Conservation (phyloP, 305 asterid species). For the Petunia hybrid region DNA sequence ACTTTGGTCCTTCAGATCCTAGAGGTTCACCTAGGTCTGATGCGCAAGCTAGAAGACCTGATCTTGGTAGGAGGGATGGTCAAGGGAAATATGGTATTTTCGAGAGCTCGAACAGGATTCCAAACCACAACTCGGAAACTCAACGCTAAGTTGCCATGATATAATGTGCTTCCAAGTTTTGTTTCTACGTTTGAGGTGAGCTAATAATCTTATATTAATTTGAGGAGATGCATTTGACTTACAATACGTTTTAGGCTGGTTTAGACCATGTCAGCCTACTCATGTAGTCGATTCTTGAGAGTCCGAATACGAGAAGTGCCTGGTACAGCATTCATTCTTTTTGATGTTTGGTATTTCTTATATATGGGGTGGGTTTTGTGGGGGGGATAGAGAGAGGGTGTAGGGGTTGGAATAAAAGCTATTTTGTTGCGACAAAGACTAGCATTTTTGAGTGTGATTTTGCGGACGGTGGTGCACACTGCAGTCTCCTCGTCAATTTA, state of each 20-base stretch:
- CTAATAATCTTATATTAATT: constrained; percentile 3
- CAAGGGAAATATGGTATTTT: constrained; percentile 38
- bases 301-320: not conserved
- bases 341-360: not conserved
- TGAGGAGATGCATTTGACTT: not conserved
- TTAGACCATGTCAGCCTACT: constrained; percentile 11
- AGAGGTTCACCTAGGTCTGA: constrained; percentile 25
- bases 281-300: not conserved
- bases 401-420: not conserved
- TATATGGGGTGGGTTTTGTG: not conserved
- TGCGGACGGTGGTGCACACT: constrained; percentile 1
- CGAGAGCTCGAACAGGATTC: constrained; percentile 6
- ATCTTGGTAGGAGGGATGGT: constrained; percentile 29
- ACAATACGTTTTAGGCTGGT: constrained; percentile 8
- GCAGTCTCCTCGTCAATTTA: not conserved
- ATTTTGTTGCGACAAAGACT: not conserved
- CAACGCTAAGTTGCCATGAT: constrained; percentile 26
- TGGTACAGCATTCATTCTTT: constrained; percentile 3
- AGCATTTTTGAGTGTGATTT: not conserved
- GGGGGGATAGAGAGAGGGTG: not conserved
- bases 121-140: constrained; percentile 17
- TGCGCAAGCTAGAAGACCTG: constrained; percentile 33
- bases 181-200: constrained; percentile 20
- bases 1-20: constrained; percentile 37
- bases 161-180: constrained; percentile 39